These are phyloP conservation scores for Paragyromitra xinjiangensis DNA, from an alignment of 495 filamentous ascomycete genomes.

Conservation along the genomic window DNA sequence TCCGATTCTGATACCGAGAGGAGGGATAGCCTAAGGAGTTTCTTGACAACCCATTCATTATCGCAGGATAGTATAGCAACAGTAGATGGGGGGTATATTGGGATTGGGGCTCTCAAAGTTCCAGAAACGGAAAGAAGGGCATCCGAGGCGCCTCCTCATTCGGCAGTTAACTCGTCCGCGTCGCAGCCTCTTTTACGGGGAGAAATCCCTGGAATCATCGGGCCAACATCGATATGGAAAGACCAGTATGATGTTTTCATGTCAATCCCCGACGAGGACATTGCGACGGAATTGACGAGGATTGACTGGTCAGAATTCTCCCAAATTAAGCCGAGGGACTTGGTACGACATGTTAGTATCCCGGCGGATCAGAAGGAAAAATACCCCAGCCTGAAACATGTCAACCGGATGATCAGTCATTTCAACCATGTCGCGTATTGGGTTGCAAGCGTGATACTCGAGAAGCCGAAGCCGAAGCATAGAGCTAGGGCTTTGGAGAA, in stretches of 20 bases:
- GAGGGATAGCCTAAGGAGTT: constrained; percentile 57
- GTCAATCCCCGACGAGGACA: constrained; percentile 68
- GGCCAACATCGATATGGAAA: constrained; percentile 42
- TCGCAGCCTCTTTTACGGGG: constrained; percentile 44
- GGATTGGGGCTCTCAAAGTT: constrained; percentile 47
- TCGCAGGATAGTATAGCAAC: constrained; percentile 57
- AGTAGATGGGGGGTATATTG: constrained; percentile 44
- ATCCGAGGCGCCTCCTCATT: constrained; percentile 62
- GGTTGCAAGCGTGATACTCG: constrained; percentile 88
- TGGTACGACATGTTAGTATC: constrained; percentile 87
- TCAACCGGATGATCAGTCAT: constrained; percentile 91
- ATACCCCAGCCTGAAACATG: constrained; percentile 80
- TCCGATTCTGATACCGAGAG: constrained; percentile 68
- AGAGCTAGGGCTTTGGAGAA: constrained; percentile 88
- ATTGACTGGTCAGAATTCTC: constrained; percentile 98
- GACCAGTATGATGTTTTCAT: constrained; percentile 57
- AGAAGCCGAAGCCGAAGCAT: constrained; percentile 96
- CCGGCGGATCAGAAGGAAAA: constrained; percentile 75
- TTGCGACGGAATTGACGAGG: constrained; percentile 89
- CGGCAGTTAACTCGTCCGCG: constrained; percentile 55
- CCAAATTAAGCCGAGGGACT: constrained; percentile 91
- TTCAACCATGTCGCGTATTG: constrained; percentile 96
- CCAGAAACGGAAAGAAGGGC: constrained; percentile 55
- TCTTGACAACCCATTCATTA: constrained; percentile 61
- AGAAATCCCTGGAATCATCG: constrained; percentile 23